Base-by-base conservation (phyloP, 2,329 filamentous ascomycete genomes). In the Alternaria consortialis region DNA sequence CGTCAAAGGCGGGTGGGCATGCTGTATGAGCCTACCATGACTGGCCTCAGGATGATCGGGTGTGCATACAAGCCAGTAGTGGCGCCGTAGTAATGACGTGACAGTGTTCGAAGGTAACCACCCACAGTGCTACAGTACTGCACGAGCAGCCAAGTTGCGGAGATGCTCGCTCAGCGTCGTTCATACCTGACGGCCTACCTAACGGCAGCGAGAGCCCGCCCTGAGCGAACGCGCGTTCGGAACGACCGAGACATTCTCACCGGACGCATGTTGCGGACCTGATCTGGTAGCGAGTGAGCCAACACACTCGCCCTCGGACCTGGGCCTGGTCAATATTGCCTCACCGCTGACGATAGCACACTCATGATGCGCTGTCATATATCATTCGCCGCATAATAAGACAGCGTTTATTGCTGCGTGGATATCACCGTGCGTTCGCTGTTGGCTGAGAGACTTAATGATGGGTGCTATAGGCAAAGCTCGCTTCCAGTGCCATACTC, bases 231-330 rank as follows among this genome's bases (percentile, higher is more conserved):
- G 48, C 13, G n/a, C 40, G 44, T 32, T 52, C 51, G 54, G 53
- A 7, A 25, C 36, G 58, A 40, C 58, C 57, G 57, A 63, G 34
- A 60, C 53, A 47, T 37, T 23, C 53, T 56, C 36, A 53, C 34
- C 47, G 47, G 42, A 40, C 39, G 42, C 31, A 44, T 9, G 50
- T 31, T 60, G 53, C 47, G 17, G 37, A 27, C 31, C 47, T 43
- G 29, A 40, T 51, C 43, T 58, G 54, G 61, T 62, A 64, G 58
- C 61, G 58, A 61, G 36, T 31, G 53, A 55, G 55, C 40, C 46
- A 46, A 27, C 34, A 47, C 57, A 34, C 53, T 53, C 53, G 32
- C 61, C 58, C 32, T 61, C 48, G 25, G 17, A 9, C 36, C 34
- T n/a, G 20, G 25, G 36, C 53, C 54, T 25, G 31, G 58, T 56